Evolutionary conservation across 495 filamentous ascomycete species (phyloP).

Genomic region (Aspergillus sclerotiicarbonarius): DNA sequence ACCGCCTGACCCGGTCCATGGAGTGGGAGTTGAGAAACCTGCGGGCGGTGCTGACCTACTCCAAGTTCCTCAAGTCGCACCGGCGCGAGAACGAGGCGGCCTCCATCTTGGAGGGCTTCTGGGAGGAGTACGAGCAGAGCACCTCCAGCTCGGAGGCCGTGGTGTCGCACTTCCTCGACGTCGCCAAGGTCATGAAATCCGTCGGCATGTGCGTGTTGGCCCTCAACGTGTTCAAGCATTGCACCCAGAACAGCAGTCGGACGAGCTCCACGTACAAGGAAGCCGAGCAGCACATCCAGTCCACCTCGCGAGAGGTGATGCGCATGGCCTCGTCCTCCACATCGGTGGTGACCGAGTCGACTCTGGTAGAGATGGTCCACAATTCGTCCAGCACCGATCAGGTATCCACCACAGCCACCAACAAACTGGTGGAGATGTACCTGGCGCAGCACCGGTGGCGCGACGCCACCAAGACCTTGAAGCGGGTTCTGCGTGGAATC

Average conservation of each 20-base stretch:
- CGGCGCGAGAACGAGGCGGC: constrained; percentile 32
- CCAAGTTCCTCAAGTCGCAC: constrained; percentile 32
- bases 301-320: constrained; percentile 26
- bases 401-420: constrained; percentile 29
- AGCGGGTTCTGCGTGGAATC: constrained; percentile 31
- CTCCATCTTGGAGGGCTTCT: constrained; percentile 35
- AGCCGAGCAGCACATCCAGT: constrained; percentile 27
- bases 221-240: constrained; percentile 35
- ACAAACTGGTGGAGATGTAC: constrained; percentile 30
- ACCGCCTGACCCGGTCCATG: constrained; percentile 27
- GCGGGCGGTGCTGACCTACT: constrained; percentile 29
- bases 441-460: constrained; percentile 38
- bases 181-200: constrained; percentile 35
- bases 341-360: constrained; percentile 28
- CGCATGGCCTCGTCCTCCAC: constrained; percentile 17
- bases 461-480: constrained; percentile 35
- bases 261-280: constrained; percentile 28
- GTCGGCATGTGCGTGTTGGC: constrained; percentile 31
- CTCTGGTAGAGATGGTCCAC: constrained; percentile 32
- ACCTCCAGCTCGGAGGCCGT: constrained; percentile 26
- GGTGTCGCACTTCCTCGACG: constrained; percentile 27
- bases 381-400: constrained; percentile 26
- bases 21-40: constrained; percentile 33
- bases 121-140: constrained; percentile 33
- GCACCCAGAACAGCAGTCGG: constrained; percentile 23